phyloP scores from a whole-genome alignment of 2,329 filamentous ascomycete genomes.

The Diaporthe longicolla region DNA sequence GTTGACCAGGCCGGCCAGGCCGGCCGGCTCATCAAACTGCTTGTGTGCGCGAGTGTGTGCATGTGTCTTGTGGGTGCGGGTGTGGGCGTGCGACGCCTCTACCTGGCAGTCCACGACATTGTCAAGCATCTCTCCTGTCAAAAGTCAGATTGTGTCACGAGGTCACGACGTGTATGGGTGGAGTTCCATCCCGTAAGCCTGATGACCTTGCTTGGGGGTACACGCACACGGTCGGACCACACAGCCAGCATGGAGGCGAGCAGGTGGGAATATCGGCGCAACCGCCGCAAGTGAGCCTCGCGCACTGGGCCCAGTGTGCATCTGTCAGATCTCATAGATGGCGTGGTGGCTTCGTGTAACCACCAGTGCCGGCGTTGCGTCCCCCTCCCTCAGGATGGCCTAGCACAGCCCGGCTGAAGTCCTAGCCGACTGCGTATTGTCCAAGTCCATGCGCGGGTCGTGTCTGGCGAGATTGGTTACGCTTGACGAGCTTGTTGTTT shows the following conservation, averaged over 20 bases:
- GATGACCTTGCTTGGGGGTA: constrained; percentile 23
- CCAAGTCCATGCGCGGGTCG: not conserved
- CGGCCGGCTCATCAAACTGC: constrained; percentile 15
- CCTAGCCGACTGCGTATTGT: not conserved
- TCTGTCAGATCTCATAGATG: constrained; percentile 36
- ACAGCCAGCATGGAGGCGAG: constrained; percentile 21
- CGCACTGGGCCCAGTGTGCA: constrained; percentile 21
- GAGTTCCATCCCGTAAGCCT: constrained; percentile 26
- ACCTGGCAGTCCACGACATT: constrained; percentile 39
- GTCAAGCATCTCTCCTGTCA: constrained; percentile 35
- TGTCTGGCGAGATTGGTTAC: constrained; percentile 18
- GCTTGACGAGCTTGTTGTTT: constrained; percentile 19
- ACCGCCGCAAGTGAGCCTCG: constrained; percentile 24
- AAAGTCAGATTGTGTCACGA: constrained; percentile 34
- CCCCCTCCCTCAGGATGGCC: constrained; percentile 10
- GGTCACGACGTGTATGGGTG: constrained; percentile 19
- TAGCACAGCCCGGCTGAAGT: constrained; percentile 30
- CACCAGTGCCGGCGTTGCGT: constrained; percentile 35
- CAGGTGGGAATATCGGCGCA: constrained; percentile 13
- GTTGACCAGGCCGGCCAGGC: not conserved
- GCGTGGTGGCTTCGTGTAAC: constrained; percentile 38
- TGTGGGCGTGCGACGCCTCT: constrained; percentile 11
- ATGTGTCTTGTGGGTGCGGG: not conserved
- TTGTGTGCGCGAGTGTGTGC: constrained; percentile 4
- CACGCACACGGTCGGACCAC: constrained; percentile 11